A percentile compares a stretch with the other conserved stretches of the same genome.
Conservation (phyloP, 768 basidiomycete genomes). For the Termitomyces sp. region DNA sequence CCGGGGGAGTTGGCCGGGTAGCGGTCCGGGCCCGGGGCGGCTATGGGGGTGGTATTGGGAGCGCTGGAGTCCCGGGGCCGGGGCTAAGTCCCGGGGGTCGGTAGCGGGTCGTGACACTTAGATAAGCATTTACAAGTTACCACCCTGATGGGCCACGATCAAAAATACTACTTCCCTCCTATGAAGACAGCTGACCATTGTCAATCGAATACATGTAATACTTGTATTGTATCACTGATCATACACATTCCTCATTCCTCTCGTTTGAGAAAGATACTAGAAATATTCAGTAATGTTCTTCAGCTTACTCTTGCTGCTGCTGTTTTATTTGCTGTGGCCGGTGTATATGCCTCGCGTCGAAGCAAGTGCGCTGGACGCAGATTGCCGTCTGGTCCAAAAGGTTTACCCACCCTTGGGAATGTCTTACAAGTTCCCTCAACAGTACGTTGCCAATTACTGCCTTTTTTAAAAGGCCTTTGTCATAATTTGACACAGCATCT, state of each 20-base stretch:
- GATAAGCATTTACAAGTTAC: too few relatives aligned
- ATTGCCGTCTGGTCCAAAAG: constrained; percentile 1
- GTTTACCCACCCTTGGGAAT: constrained; percentile 3
- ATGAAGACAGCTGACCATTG: too few relatives aligned
- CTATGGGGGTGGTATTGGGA: too few relatives aligned
- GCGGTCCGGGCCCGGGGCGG: too few relatives aligned
- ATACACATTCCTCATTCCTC: not conserved
- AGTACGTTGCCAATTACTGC: not conserved
- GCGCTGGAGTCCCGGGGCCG: too few relatives aligned
- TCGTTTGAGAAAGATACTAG: not conserved
- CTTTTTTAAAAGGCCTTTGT: not conserved
- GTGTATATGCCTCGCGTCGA: not conserved
- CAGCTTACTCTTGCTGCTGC: not conserved
- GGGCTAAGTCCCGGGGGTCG: too few relatives aligned
- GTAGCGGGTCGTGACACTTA: too few relatives aligned
- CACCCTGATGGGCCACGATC: too few relatives aligned
- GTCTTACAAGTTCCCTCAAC: constrained; percentile 4
- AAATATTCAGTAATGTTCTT: not conserved
- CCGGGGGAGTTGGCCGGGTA: too few relatives aligned
- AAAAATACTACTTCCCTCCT: too few relatives aligned
- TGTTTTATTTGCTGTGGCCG: not conserved
- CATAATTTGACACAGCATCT: not conserved
- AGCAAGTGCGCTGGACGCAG: not conserved
- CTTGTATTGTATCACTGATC: too few relatives aligned
- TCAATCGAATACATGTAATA: too few relatives aligned